Evolutionary conservation across 140 eudicot species (phyloP), one percentile per base, ranked within the genome.

Genomic region (Cichorium intybus): DNA sequence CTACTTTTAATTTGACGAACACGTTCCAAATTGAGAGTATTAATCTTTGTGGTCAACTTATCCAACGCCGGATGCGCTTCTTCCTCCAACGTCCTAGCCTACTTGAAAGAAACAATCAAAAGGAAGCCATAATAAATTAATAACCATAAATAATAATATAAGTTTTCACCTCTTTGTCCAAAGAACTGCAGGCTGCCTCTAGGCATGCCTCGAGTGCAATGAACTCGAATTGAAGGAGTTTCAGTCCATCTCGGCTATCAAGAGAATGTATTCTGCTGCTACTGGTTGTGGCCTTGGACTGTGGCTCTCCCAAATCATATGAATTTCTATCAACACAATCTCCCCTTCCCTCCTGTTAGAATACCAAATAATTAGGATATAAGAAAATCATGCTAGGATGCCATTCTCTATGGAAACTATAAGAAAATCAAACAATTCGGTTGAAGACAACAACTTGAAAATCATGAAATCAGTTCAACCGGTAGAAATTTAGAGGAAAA

Each of bases 21-120:
- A 35, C 93, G 82, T 62, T 87, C 96, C 81, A 87, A 73, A 71
- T 88, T 88, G 68, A 88, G 96, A 49, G 96, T 88, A 62, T 89
- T 84, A 54, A 88, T 88, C 67, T 88, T 78, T 35, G 93, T 67
- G 24, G 96, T 88, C 79, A 88, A 74, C 71, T 82, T 88, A 73
- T 88, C 96, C 77, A 88, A 73, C 2, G 93, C 93, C 9, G 89
- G 93, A 77, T 88, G 89, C 55, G 96, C 93, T 80, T 88, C 96
- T 69, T 77, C 85, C 80, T 82, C 96, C 81, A 88, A 68, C 27
- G 93, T 85, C 72, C 80, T 80, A 43, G 96, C 96, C 93, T 87
- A 62, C 53, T 28, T 75, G 15, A 22, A 43, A 43, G 18, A 43
- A 43, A 43, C 49, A 15, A n/a, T n/a, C n/a, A n/a, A n/a, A n/a